These are phyloP conservation scores for Fusarium sp. DNA, from an alignment of 2,329 filamentous ascomycete genomes.

Conservation along the genomic window DNA sequence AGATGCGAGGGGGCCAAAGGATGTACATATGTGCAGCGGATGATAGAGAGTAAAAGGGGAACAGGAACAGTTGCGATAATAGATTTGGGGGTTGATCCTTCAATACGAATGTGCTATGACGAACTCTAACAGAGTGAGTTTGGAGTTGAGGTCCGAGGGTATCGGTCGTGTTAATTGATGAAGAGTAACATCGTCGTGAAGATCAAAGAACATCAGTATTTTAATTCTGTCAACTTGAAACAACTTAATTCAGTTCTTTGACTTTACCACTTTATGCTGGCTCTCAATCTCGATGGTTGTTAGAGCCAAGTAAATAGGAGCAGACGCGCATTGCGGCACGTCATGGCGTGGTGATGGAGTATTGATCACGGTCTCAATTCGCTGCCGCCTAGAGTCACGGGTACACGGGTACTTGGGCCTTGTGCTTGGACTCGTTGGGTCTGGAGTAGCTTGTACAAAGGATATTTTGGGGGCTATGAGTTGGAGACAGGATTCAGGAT, in stretches of 20 bases:
- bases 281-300: background rate
- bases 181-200: background rate
- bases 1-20: background rate
- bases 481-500: slow-evolving; percentile 16
- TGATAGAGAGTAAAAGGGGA: background rate
- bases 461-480: background rate
- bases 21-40: too few relatives aligned
- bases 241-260: background rate
- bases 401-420: background rate
- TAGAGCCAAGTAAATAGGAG: background rate
- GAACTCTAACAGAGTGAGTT: background rate
- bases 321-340: slow-evolving; percentile 2
- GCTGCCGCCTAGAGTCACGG: background rate
- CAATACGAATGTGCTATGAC: background rate
- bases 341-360: slow-evolving; percentile 1
- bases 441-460: slow-evolving; percentile 7
- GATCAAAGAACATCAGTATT: background rate
- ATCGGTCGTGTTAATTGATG: background rate
- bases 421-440: background rate
- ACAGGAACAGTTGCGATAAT: background rate
- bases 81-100: background rate
- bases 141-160: background rate
- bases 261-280: too few relatives aligned
- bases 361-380: slow-evolving; percentile 2
- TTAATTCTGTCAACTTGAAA: background rate